Base-by-base conservation (phyloP, 208 protist species). In the Leishmania lainsoni region DNA sequence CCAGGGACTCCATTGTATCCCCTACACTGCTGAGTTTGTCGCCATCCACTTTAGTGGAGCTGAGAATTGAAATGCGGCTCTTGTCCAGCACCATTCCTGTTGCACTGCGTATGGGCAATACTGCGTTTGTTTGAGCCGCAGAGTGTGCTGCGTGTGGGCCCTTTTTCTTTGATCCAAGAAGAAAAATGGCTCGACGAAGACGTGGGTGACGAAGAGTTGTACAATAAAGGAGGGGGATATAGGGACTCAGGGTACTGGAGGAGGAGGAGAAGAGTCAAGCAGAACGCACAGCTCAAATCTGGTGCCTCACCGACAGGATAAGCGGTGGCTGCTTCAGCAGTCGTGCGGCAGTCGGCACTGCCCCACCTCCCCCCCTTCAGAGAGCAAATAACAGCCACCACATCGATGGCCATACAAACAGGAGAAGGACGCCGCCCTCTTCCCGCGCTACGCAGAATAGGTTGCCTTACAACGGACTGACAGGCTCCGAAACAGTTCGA, bases 51-150 rank as follows among this genome's bases (percentile, higher is more conserved):
- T 97, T 95, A n/a, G 80, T 91, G 35, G 91, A 82, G 68, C 77
- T 88, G n/a, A 97, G 88, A 71, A 97, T 92, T 32, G 91, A 94
- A 66, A 97, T 95, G 69, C 92, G 95, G 52, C 83, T 89, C 20
- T 85, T 85, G 52, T 97, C 94, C 17, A 96, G 75, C 22, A 84
- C 78, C 87, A 91, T 90, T 4, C 3, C 68, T 32, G 14, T 51
- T 58, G 4, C 12, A 42, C 42, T 71, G 17, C 32, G 20, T 16
- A 87, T 45, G 32, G 52, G 79, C 26, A 61, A 20, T 1, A 54
- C 69, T 12, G 35, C 20, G 22, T 29, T 29, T 73, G 39, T 54
- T 17, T 73, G 48, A 5, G 39, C 45, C 22, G 32, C 16, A 17
- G 42, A 45, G 48, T 45, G 32, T n/a, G 45, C 69, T 17, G 26